Evolutionary conservation across 2,329 filamentous ascomycete species (phyloP).

Genomic region (Penicillium polonicum): DNA sequence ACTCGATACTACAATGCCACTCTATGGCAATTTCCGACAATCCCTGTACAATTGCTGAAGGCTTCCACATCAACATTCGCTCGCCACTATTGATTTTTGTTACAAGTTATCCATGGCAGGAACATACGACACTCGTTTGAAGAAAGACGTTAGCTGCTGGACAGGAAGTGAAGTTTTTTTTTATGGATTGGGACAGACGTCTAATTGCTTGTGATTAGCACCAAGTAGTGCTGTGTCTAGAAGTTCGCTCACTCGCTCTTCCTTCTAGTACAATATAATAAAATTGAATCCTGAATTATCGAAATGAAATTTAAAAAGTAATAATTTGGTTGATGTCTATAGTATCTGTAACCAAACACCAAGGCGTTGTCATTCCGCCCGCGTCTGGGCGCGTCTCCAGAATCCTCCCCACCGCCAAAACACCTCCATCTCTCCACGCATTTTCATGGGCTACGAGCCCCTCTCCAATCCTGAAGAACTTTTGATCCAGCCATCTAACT

Average conservation of each 20-base stretch:
- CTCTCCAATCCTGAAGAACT: constrained; percentile 1
- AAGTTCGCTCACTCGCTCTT: neutral
- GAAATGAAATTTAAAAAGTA: neutral
- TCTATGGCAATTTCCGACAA: neutral
- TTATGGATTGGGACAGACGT: neutral
- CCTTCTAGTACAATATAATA: neutral
- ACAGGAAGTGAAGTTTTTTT: no score
- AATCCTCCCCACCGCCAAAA: constrained; percentile 27
- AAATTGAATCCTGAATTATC: neutral
- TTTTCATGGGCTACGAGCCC: constrained; percentile 14
- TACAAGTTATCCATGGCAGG: neutral
- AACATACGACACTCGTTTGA: neutral
- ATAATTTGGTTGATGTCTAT: neutral
- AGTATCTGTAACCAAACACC: no score
- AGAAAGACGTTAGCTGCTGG: neutral
- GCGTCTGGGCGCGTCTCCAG: constrained; percentile 28
- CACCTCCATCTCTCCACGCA: constrained; percentile 11
- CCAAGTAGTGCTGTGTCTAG: neutral
- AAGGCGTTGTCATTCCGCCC: constrained; percentile 21
- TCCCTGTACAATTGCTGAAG: neutral
- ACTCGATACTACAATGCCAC: neutral
- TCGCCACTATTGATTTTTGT: neutral
- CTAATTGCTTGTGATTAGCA: neutral
- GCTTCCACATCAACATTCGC: neutral
- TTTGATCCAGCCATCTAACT: constrained; percentile 1